Conservation (phyloP, 495 filamentous ascomycete species). For the Neurospora intermedia region DNA sequence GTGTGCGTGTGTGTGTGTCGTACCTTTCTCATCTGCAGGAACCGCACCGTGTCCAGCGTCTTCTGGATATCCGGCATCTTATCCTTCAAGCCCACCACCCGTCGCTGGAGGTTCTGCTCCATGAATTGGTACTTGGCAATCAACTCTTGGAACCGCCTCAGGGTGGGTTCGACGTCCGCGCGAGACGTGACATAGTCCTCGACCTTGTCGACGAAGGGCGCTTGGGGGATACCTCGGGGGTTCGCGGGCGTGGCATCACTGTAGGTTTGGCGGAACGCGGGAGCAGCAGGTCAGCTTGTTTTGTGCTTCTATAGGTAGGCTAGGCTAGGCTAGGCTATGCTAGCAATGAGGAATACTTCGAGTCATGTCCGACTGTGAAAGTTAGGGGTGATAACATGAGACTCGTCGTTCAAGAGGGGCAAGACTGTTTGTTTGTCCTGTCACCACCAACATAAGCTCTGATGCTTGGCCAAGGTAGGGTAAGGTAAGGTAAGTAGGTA, state of each 20-base stretch:
- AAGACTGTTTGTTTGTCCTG: neutral
- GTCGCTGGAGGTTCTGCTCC: slow-evolving; percentile 82
- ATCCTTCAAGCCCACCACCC: slow-evolving; percentile 73
- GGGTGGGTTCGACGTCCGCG: slow-evolving; percentile 76
- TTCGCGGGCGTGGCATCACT: slow-evolving; percentile 54
- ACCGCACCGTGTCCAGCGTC: slow-evolving; percentile 87
- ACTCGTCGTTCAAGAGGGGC: neutral
- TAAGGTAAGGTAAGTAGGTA: neutral
- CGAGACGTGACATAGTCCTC: slow-evolving; percentile 86
- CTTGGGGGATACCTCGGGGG: slow-evolving; percentile 84
- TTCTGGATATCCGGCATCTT: slow-evolving; percentile 97
- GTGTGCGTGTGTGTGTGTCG: neutral
- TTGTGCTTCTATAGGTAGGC: neutral
- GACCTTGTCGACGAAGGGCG: slow-evolving; percentile 94
- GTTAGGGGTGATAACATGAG: neutral
- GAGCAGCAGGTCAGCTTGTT: neutral
- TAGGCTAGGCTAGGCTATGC: neutral
- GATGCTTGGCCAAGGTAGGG: neutral
- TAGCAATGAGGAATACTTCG: neutral
- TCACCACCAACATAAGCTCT: slow-evolving; percentile 5
- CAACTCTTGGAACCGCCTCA: slow-evolving; percentile 97
- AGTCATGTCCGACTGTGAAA: neutral
- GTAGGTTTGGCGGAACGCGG: neutral
- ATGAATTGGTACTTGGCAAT: slow-evolving; percentile 99
- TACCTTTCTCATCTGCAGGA: slow-evolving; percentile 63